Evolutionary conservation across 306 rosid genomes (phyloP).

Genomic region (Vigna unguiculata): DNA sequence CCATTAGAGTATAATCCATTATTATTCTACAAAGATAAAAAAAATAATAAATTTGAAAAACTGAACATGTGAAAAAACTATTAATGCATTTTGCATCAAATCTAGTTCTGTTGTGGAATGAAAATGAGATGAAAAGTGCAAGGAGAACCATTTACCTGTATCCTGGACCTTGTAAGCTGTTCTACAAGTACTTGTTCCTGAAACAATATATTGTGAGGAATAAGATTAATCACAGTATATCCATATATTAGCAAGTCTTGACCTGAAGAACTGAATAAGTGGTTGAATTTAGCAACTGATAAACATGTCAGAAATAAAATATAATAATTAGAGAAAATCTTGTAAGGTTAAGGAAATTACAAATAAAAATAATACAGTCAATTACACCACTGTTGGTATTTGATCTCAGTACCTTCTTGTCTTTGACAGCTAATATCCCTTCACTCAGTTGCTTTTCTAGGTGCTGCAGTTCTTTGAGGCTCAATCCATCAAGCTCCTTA

Average conservation of each 20-base stretch:
- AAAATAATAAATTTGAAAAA: no score
- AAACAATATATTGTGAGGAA: constrained; percentile 22
- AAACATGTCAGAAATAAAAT: constrained; percentile 6
- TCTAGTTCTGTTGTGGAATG: neutral
- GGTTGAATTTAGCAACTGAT: neutral
- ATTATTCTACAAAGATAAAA: neutral
- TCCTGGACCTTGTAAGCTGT: constrained; percentile 62
- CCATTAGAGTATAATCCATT: neutral
- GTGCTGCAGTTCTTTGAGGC: constrained; percentile 59
- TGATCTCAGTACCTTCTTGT: constrained; percentile 61
- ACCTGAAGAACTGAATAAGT: constrained; percentile 5
- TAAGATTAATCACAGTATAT: constrained; percentile 1
- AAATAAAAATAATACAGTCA: constrained; percentile 9
- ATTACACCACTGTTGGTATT: neutral
- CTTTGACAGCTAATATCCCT: constrained; percentile 63
- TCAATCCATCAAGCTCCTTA: constrained; percentile 71
- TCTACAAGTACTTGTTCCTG: constrained; percentile 71
- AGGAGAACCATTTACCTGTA: constrained; percentile 55
- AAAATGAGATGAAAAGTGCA: constrained; percentile 16
- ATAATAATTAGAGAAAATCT: neutral
- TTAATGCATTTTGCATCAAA: neutral
- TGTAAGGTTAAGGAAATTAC: neutral
- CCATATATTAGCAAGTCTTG: constrained; percentile 4
- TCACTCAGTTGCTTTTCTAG: constrained; percentile 67
- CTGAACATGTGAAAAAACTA: neutral